A percentile compares a stretch with the other conserved stretches of the same genome.
Conservation (phyloP, 225 moss, liverwort and hornwort genomes). For the Bryoerythrophyllum caledonicum region DNA sequence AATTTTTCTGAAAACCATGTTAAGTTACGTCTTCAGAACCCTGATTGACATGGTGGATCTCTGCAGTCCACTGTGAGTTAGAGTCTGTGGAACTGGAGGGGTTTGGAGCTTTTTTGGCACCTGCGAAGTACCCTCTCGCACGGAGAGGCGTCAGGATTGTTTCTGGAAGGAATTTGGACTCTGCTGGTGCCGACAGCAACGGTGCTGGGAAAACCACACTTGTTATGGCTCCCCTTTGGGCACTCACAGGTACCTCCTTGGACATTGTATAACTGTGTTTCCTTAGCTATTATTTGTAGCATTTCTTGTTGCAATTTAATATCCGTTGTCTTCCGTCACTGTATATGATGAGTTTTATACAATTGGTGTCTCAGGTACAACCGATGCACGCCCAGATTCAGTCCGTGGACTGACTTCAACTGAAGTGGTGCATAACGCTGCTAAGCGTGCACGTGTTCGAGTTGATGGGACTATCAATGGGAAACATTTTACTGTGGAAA, state of each 20-base stretch:
- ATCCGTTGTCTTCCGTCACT: too few relatives aligned
- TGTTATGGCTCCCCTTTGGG: slow-evolving; percentile 99
- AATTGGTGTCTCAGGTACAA: slow-evolving; percentile 51
- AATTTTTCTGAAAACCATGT: too few relatives aligned
- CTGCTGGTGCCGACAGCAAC: slow-evolving; percentile 89
- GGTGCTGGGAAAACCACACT: slow-evolving; percentile 96
- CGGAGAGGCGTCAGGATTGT: slow-evolving; percentile 86
- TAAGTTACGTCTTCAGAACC: too few relatives aligned
- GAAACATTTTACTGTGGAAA: slow-evolving; percentile 72
- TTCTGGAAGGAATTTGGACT: slow-evolving; percentile 87
- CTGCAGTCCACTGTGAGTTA: slow-evolving; percentile 79
- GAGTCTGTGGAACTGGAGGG: slow-evolving; percentile 83
- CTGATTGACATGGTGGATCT: too few relatives aligned
- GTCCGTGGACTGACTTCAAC: slow-evolving; percentile 69
- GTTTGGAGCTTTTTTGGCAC: slow-evolving; percentile 78
- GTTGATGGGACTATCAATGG: slow-evolving; percentile 87
- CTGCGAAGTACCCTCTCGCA: slow-evolving; percentile 70
- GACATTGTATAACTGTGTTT: too few relatives aligned
- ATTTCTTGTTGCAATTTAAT: too few relatives aligned
- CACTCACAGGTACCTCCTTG: slow-evolving; percentile 78
- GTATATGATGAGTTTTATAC: too few relatives aligned
- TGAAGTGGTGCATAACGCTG: slow-evolving; percentile 91
- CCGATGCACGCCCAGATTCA: slow-evolving; percentile 92
- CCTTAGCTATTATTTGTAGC: too few relatives aligned
- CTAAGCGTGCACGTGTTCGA: slow-evolving; percentile 80